These are phyloP conservation scores for Linnemannia exigua DNA, from an alignment of 192 early-diverging fungal genomes.

Conservation along the genomic window DNA sequence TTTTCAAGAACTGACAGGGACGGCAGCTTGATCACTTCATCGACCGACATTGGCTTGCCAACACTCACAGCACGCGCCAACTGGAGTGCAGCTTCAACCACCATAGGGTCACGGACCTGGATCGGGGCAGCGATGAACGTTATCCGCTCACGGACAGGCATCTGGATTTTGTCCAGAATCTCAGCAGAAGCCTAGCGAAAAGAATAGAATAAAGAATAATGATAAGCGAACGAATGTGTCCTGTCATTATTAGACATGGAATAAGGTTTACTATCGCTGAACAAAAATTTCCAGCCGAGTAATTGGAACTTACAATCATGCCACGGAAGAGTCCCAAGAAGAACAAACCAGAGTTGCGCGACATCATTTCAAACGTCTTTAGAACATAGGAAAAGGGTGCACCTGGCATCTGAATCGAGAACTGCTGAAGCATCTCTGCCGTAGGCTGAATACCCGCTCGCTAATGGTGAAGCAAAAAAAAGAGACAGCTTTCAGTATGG, in stretches of 20 bases:
- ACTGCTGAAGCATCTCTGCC: slow-evolving; percentile 40
- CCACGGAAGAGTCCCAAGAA: slow-evolving; percentile 20
- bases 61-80: slow-evolving; percentile 30
- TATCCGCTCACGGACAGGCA: slow-evolving; percentile 38
- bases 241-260: not conserved
- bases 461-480: not conserved
- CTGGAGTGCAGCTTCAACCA: slow-evolving; percentile 25
- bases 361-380: slow-evolving; percentile 43
- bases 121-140: slow-evolving; percentile 58
- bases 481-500: slow-evolving; percentile 23
- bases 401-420: slow-evolving; percentile 39
- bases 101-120: slow-evolving; percentile 24
- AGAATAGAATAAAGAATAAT: slow-evolving; percentile 9
- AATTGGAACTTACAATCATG: slow-evolving; percentile 43
- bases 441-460: slow-evolving; percentile 42
- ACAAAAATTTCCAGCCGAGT: not conserved
- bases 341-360: slow-evolving; percentile 41
- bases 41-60: slow-evolving; percentile 58
- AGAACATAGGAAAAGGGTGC: slow-evolving; percentile 46
- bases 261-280: not conserved
- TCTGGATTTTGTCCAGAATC: slow-evolving; percentile 31
- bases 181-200: slow-evolving; percentile 22
- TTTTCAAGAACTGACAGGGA: not conserved
- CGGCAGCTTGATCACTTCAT: slow-evolving; percentile 67
- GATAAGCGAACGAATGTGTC: too few relatives aligned